Evolutionary conservation across 768 basidiomycete species (phyloP).

Genomic region (Tylopilus rubrobrunneus): DNA sequence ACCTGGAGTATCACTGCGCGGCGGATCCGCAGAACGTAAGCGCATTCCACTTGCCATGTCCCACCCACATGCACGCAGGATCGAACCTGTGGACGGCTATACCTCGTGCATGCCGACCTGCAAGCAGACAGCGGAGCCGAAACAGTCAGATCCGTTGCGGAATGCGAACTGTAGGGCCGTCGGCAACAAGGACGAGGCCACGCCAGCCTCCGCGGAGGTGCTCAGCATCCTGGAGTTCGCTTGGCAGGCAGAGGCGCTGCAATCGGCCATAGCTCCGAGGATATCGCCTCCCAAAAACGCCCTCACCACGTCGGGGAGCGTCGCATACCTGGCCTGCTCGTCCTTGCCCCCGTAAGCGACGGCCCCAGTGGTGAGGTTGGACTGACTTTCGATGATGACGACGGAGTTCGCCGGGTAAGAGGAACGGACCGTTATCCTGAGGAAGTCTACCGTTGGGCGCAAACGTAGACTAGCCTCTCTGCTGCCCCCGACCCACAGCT

Average conservation of each 20-base stretch:
- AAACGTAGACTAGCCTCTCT: not conserved
- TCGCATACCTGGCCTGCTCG: not conserved
- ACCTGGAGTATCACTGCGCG: too few relatives aligned
- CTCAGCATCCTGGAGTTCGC: not conserved
- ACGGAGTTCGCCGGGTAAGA: not conserved
- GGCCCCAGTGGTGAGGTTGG: not conserved
- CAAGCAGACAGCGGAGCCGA: too few relatives aligned
- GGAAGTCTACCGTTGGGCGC: not conserved
- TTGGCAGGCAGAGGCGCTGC: not conserved
- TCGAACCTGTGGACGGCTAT: too few relatives aligned
- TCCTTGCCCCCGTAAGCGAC: not conserved
- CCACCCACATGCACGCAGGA: too few relatives aligned
- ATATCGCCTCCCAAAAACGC: not conserved
- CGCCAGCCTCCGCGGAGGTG: not conserved
- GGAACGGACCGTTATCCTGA: not conserved
- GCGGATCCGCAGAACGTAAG: too few relatives aligned
- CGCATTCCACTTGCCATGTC: too few relatives aligned
- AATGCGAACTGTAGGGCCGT: not conserved
- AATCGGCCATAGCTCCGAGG: not conserved
- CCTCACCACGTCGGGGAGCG: not conserved
- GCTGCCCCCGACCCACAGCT: not conserved
- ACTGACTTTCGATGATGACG: not conserved
- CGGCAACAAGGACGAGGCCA: not conserved
- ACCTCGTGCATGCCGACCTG: too few relatives aligned
- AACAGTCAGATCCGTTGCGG: not conserved